Evolutionary conservation across 192 early-diverging fungal species (phyloP).

Genomic region (Rhizoclosmatium globosum): DNA sequence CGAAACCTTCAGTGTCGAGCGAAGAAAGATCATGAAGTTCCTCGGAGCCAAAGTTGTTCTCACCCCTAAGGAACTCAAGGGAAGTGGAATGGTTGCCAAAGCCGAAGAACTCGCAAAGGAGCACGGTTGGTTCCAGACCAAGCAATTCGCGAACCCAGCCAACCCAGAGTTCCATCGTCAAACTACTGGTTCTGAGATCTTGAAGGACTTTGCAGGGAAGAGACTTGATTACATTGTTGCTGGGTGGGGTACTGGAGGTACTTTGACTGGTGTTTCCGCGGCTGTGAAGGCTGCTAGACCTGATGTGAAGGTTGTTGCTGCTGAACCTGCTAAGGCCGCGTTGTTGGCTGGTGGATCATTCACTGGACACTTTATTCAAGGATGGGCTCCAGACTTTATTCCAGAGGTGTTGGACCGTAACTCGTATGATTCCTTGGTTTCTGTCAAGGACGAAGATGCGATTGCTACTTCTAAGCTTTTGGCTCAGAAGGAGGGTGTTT

Average conservation of each 20-base stretch:
- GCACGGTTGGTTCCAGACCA: conserved; percentile 51
- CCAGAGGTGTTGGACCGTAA: conserved; percentile 37
- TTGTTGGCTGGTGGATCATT: conserved; percentile 33
- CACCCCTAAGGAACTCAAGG: conserved; percentile 54
- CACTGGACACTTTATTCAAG: conserved; percentile 45
- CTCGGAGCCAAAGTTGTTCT: conserved; percentile 53
- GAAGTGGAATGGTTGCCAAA: conserved; percentile 51
- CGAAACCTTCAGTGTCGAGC: conserved; percentile 53
- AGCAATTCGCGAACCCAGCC: conserved; percentile 54
- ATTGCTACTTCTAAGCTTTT: conserved; percentile 39
- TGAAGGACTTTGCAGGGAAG: conserved; percentile 47
- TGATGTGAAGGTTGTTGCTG: conserved; percentile 42
- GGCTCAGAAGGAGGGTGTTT: conserved; percentile 49
- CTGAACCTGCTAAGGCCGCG: conserved; percentile 40
- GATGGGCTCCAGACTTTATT: conserved; percentile 49
- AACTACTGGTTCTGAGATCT: conserved; percentile 53
- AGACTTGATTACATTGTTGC: conserved; percentile 49
- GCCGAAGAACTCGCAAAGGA: conserved; percentile 48
- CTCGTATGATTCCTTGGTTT: conserved; percentile 19
- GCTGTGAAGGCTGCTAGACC: conserved; percentile 41
- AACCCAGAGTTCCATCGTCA: conserved; percentile 53
- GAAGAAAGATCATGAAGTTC: conserved; percentile 56
- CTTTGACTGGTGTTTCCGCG: conserved; percentile 42
- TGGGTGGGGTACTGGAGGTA: conserved; percentile 52
- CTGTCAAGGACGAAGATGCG: conserved; percentile 40